Evolutionary conservation across 2,329 filamentous ascomycete species (phyloP).

Genomic region (Cercospora zeina): DNA sequence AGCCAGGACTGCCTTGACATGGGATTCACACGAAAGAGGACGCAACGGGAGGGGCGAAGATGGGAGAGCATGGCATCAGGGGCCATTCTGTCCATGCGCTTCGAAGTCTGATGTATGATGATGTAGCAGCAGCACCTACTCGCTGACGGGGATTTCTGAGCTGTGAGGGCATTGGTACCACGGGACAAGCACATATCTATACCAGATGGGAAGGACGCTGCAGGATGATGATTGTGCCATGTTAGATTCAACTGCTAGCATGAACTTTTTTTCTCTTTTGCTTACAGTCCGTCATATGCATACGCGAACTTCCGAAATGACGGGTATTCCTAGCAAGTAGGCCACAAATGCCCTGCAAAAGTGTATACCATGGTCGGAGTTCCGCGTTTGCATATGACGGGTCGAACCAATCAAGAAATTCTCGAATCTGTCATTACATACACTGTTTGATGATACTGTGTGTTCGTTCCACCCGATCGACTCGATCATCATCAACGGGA

Average conservation of each 20-base stretch:
- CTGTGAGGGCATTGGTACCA: constrained; percentile 4
- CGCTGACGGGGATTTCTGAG: background rate
- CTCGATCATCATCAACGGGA: no score
- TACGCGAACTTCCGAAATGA: no score
- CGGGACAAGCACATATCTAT: background rate
- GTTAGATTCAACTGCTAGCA: background rate
- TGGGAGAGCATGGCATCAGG: background rate
- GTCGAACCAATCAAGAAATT: no score
- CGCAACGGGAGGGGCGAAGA: background rate
- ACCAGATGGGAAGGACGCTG: background rate
- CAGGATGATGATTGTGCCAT: constrained; percentile 2
- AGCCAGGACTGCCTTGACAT: background rate
- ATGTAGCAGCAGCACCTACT: background rate
- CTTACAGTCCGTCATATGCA: no score
- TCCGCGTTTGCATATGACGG: no score
- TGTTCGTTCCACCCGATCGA: no score
- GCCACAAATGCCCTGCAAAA: no score
- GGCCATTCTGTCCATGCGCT: background rate
- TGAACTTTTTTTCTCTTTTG: background rate
- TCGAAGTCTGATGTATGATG: background rate
- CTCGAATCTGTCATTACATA: no score
- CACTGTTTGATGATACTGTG: no score
- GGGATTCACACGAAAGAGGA: background rate
- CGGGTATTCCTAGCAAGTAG: no score
- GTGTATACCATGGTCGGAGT: no score